Base-by-base conservation (phyloP, 345 rosid genomes). In the Erodium maritimum region DNA sequence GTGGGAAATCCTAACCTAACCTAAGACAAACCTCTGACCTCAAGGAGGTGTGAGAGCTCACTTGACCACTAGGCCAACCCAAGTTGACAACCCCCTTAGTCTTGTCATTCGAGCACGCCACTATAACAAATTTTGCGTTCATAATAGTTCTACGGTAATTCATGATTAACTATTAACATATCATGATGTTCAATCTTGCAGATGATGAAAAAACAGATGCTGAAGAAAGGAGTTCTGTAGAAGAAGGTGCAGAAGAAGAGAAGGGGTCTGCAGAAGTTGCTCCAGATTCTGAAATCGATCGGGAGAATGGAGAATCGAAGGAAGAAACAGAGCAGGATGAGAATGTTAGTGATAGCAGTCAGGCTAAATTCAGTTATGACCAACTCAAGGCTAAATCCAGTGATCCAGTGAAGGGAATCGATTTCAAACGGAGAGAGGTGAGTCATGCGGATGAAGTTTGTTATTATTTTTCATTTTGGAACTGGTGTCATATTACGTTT, bases 351-450 rank as follows among this genome's bases (percentile, higher is more conserved):
- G 71, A 66, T 48, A 64, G 69, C 58, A 59, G 61, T 57, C 69
- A 63, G 51, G 68, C 65, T 42, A 84, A 76, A 24, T 94, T 85
- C 86, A 79, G 84, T 59, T 94, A 94, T 56, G 96, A 84, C 59
- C 93, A 80, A 70, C 82, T 94, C 71, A 87, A 75, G 75, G 83
- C 95, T 59, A 86, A 74, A 69, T 90, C 99, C 25, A 93, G 77
- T 23, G 82, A 84, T 65, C 93, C 97, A 11, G 99, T 82, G 20
- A 83, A 81, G 37, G 91, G 97, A 69, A 87, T 94, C 45, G 99
- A 94, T 74, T 88, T 80, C 67, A 94, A 85, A 59, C 72, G 85
- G 70, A 84, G 97, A 80, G 99, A 94, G 97, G 99, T 94, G 53
- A 46, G 87, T 76, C 13, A 11, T 19, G n/a, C n/a, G n/a, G 12